Conservation (phyloP, 2,329 filamentous ascomycete genomes). For the Podosphaera leucotricha region DNA sequence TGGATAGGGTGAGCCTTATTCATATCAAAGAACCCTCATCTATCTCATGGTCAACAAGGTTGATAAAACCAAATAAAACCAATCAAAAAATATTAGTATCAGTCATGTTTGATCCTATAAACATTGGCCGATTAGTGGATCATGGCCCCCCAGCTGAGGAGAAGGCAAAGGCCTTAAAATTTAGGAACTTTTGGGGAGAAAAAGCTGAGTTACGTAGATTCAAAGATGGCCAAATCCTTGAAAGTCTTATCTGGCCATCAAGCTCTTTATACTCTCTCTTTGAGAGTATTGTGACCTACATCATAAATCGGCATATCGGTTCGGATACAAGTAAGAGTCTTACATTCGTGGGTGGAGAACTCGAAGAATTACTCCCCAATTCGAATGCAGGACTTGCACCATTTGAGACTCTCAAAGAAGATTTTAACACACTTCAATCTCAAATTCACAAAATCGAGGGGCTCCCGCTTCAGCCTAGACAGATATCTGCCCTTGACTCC, state of each 20-base stretch:
- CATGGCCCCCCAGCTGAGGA: constrained; percentile 72
- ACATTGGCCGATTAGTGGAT: constrained; percentile 56
- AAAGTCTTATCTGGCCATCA: constrained; percentile 70
- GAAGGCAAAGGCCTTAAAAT: constrained; percentile 56
- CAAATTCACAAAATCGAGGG: constrained; percentile 57
- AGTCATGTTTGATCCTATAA: constrained; percentile 47
- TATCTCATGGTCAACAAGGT: constrained; percentile 24
- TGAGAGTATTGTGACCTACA: constrained; percentile 55
- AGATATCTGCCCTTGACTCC: constrained; percentile 49
- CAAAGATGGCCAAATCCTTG: constrained; percentile 80
- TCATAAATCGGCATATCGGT: constrained; percentile 46
- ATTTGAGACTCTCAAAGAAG: constrained; percentile 46
- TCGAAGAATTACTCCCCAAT: constrained; percentile 20
- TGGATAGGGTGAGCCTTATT: constrained; percentile 48
- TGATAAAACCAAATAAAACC: constrained; percentile 15
- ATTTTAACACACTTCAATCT: constrained; percentile 50
- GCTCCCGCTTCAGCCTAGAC: constrained; percentile 68
- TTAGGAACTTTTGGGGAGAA: constrained; percentile 84
- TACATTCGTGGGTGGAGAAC: constrained; percentile 21
- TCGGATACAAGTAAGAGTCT: constrained; percentile 21
- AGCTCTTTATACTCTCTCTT: constrained; percentile 38
- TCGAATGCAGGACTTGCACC: constrained; percentile 19
- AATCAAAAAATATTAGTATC: constrained; percentile 31
- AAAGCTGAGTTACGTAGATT: constrained; percentile 85
- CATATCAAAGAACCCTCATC: constrained; percentile 25